Percentiles rank a stretch among this genome's conserved stretches.
Evolutionary conservation across 805 yeast species (phyloP).

Genomic region (baker's yeast (Saccharomyces cerevisiae)): DNA sequence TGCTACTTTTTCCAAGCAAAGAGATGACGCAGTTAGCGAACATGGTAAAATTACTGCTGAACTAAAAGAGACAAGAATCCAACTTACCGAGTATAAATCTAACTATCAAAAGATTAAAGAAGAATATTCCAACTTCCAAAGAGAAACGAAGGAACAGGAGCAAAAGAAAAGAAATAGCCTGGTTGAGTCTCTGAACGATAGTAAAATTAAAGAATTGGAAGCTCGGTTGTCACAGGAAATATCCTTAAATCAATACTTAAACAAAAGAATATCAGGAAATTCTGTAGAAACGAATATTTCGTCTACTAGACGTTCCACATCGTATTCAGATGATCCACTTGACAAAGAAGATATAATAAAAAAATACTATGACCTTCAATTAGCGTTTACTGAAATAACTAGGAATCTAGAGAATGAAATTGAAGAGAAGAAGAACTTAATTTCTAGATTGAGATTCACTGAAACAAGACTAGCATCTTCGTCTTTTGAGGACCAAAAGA

Average conservation of each 20-base stretch:
- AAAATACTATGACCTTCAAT: constrained; percentile 37
- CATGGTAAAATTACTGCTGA: constrained; percentile 23
- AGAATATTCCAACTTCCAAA: constrained; percentile 29
- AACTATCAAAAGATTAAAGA: constrained; percentile 36
- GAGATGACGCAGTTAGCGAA: constrained; percentile 25
- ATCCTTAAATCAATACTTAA: constrained; percentile 23
- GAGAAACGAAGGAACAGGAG: constrained; percentile 21
- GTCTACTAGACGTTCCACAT: constrained; percentile 18
- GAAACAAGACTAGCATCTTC: constrained; percentile 62
- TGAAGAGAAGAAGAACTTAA: constrained; percentile 36
- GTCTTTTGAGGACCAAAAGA: constrained; percentile 47
- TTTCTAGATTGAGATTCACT: constrained; percentile 50
- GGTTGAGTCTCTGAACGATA: constrained; percentile 39
- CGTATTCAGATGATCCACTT: constrained; percentile 10
- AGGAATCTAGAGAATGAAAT: constrained; percentile 42
- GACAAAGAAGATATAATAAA: constrained; percentile 8
- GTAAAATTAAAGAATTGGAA: constrained; percentile 34
- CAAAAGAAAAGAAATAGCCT: constrained; percentile 36
- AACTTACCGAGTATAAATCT: constrained; percentile 17
- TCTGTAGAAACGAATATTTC: constrained; percentile 12
- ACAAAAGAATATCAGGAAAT: constrained; percentile 20
- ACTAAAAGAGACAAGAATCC: constrained; percentile 21
- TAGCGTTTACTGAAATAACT: constrained; percentile 45
- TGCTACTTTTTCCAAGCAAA: constrained; percentile 23
- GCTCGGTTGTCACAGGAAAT: constrained; percentile 28